phyloP scores from a whole-genome alignment of 257 asterid genomes.

The Solanum habrochaites region DNA sequence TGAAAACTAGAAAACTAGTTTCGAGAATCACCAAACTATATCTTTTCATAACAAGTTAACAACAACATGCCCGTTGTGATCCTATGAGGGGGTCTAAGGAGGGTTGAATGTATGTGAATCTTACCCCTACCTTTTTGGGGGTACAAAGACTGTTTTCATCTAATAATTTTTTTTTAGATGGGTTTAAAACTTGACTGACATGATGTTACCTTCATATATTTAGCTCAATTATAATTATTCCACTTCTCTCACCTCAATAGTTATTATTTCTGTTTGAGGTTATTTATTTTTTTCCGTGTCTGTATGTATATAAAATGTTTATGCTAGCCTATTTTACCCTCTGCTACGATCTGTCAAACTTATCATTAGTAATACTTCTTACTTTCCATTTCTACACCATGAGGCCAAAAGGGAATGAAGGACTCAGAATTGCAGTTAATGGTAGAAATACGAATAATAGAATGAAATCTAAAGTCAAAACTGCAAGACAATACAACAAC shows the following conservation, averaged over 20 bases:
- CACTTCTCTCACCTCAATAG: background rate
- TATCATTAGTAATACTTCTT: background rate
- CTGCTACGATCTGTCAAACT: background rate
- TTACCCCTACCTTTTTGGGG: background rate
- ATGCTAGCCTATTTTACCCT: background rate
- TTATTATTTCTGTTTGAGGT: background rate
- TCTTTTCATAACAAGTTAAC: background rate
- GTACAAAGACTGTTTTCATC: background rate
- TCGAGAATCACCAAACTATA: background rate
- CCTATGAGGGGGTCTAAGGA: background rate
- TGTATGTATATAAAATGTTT: background rate
- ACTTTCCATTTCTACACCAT: background rate
- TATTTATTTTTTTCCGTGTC: background rate
- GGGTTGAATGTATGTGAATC: background rate
- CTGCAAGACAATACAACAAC: background rate
- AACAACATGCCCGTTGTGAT: background rate
- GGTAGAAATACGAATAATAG: background rate
- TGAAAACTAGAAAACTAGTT: background rate
- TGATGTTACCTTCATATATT: background rate
- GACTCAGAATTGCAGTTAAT: background rate
- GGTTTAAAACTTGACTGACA: background rate
- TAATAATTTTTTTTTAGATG: background rate
- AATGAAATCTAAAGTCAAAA: background rate
- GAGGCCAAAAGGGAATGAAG: background rate
- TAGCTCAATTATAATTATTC: background rate